Evolutionary conservation across 805 yeast genomes (phyloP).

Genomic region (Candida broadrunensis): DNA sequence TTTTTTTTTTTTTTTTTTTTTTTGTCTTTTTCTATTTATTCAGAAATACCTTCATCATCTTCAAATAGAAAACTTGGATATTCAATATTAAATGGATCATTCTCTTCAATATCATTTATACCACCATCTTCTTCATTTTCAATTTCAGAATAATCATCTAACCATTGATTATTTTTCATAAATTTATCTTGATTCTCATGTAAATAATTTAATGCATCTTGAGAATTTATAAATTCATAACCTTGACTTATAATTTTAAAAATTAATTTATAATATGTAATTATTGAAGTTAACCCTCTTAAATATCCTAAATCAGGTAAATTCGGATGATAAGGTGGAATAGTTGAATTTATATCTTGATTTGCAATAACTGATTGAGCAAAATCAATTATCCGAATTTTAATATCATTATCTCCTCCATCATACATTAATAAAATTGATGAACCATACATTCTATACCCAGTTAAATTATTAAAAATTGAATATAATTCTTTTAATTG

Average conservation of each 20-base stretch:
- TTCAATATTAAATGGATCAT: conserved; percentile 20
- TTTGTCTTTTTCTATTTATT: conserved; percentile 6
- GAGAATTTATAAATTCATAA: neutral
- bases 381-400: conserved; percentile 86
- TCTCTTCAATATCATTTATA: conserved; percentile 1
- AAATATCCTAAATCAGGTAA: conserved; percentile 80
- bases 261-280: conserved; percentile 60
- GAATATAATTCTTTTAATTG: conserved; percentile 56
- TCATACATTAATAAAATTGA: conserved; percentile 88
- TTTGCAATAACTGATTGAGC: conserved; percentile 85
- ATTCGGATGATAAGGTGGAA: conserved; percentile 69
- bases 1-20: conserved; percentile 8
- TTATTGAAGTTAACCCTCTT: conserved; percentile 74
- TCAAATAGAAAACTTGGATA: conserved; percentile 13
- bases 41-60: conserved; percentile 22
- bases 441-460: conserved; percentile 90
- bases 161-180: conserved; percentile 14
- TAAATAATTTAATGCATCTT: neutral
- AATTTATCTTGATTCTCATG: conserved; percentile 1
- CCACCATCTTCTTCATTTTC: conserved; percentile 8
- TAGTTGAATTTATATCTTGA: conserved; percentile 40
- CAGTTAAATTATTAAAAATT: conserved; percentile 55
- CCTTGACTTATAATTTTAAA: conserved; percentile 38
- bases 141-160: conserved; percentile 17
- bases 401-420: conserved; percentile 37